Evolutionary conservation across 768 basidiomycete species (phyloP).

Genomic region (Rhodocollybia butyracea): DNA sequence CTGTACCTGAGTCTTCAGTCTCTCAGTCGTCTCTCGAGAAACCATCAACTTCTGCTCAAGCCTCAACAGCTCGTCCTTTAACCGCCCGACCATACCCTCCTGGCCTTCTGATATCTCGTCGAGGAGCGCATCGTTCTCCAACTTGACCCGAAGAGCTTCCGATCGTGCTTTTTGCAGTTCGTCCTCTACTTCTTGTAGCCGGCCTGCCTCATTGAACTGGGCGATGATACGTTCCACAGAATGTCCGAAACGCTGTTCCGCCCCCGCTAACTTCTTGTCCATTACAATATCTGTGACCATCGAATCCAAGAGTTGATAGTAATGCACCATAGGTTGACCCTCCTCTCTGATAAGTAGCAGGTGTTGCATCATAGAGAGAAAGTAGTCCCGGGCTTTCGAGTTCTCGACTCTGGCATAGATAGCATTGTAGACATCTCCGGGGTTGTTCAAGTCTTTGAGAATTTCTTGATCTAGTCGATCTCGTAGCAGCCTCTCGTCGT

Average conservation of each 20-base stretch:
- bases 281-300: slow-evolving; percentile 89
- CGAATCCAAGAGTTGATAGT: slow-evolving; percentile 89
- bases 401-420: slow-evolving; percentile 75
- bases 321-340: slow-evolving; percentile 76
- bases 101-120: slow-evolving; percentile 78
- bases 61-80: slow-evolving; percentile 66
- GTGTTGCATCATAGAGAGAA: slow-evolving; percentile 94
- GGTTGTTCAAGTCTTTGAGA: slow-evolving; percentile 72
- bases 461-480: slow-evolving; percentile 76
- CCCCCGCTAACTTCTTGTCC: slow-evolving; percentile 84
- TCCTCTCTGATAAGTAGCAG: slow-evolving; percentile 88
- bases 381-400: slow-evolving; percentile 76
- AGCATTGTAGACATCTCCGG: slow-evolving; percentile 85
- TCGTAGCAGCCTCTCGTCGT: slow-evolving; percentile 70
- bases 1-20: slow-evolving; percentile 74
- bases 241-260: slow-evolving; percentile 81
- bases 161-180: slow-evolving; percentile 70
- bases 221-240: slow-evolving; percentile 88
- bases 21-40: slow-evolving; percentile 76
- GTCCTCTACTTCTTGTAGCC: slow-evolving; percentile 72
- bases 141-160: slow-evolving; percentile 57
- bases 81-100: slow-evolving; percentile 79
- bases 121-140: slow-evolving; percentile 82
- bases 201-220: slow-evolving; percentile 88
- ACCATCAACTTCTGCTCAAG: slow-evolving; percentile 74